Evolutionary conservation across 2,329 filamentous ascomycete genomes (phyloP), one percentile per base, ranked within the genome.

Genomic region (Samsoniella hepiali): DNA sequence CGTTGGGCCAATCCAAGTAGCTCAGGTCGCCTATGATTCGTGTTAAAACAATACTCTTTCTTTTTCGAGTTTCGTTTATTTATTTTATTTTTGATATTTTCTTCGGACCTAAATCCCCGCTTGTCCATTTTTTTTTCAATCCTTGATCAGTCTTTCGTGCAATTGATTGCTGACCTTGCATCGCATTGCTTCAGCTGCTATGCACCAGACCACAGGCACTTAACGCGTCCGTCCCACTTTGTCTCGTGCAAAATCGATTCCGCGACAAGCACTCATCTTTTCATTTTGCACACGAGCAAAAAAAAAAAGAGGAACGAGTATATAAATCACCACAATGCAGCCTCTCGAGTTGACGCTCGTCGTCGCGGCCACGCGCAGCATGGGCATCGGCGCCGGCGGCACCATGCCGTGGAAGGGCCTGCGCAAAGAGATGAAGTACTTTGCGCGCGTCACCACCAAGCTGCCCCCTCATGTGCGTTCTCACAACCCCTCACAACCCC

Each of bases 391-490:
- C 64, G 82, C 85, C 54, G 82, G 83, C 65, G 92, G 92, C 65
- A 84, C 82, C 3, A 86, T 99, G 62, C 95, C 95, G 4, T 99
- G 95, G 95, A 91, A 89, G 0, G 89, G 90, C 50, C 84, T 98
- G 40, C 91, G 88, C 76, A 88, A 90, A 67, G 95, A 99, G 77
- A 97, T 99, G 92, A 87, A 88, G 45, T 98, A 97, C 75, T 99
- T 99, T 75, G 90, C 92, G 22, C 88, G 93, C 64, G 89, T 97
- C 47, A 98, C 94, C 3, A 92, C 91, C 70, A 86, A 88, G 17
- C 73, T 85, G 0, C 80, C 82, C 31, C 68, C 74, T 44, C 72
- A 75, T 71, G 79, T 80, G 71, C 62, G 67, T 65, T 10, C 47
- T 31, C 54, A 29, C 54, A 40, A 11, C 22, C 13, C 29, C 8